Evolutionary conservation across 306 rosid genomes (phyloP), one percentile per base, ranked within the genome.

Genomic region (Dalbergia cultrata): DNA sequence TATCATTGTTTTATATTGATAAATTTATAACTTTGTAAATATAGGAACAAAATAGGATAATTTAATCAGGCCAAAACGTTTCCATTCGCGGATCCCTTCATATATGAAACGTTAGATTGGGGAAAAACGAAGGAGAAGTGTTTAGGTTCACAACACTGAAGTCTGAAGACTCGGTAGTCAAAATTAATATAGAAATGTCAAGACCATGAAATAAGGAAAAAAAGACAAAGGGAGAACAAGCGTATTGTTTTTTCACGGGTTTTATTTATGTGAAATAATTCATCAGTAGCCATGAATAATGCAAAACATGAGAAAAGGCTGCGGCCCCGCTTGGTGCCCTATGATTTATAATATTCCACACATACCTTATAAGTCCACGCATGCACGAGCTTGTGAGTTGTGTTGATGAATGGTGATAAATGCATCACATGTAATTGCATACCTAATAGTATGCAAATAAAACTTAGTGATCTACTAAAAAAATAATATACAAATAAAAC

Each of bases 311-410:
- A 85, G 83, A 81, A 81, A 58, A 66, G 83, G 82, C 85, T 70
- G 88, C 88, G 82, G 85, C 82, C 85, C 82, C 85, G 82, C 11
- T 58, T 58, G 57, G 77, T 81, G 85, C 18, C 62, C 5, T 53
- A 7, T 18, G 52, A 75, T 61, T 75, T 54, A n/a, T n/a, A 54
- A 7, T 54, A 54, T 54, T 54, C 10, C 6, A 54, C 1, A 21
- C 22, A 54, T 54, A 18, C 7, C 60, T 54, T 26, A 5, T 44
- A 62, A 75, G 76, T 75, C 76, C 82, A 70, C 85, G 72, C 76
- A 57, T 41, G 70, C 85, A 81, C 79, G 82, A 77, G 82, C 8
- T 54, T 34, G 64, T 83, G 83, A 83, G 83, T 68, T 78, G 83
- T 72, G 86, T 7, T 37, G 70, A 65, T 71, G 47, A 71, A 61